Conservation (phyloP, 257 asterid species). For the Fraxinus pennsylvanica region DNA sequence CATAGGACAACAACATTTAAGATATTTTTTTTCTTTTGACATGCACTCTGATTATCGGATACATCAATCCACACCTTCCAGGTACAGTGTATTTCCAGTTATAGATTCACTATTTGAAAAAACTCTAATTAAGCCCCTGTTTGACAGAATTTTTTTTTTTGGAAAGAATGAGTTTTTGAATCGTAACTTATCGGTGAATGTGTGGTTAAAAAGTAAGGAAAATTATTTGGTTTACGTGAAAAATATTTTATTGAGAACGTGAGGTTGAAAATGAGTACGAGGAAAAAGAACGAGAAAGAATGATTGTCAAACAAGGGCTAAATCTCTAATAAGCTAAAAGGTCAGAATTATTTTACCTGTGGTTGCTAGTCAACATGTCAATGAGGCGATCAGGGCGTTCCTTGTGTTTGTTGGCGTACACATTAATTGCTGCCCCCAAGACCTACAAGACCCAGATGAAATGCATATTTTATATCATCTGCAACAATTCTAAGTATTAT, state of each 20-base stretch:
- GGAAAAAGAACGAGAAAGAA: too few relatives aligned
- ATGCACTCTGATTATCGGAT: conserved; percentile 1
- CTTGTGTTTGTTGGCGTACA: conserved; percentile 93
- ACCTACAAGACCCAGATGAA: conserved; percentile 50
- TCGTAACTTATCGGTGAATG: too few relatives aligned
- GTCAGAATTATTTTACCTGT: conserved; percentile 48
- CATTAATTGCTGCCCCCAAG: conserved; percentile 95
- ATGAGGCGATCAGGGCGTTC: conserved; percentile 99
- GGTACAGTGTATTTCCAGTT: conserved; percentile 11
- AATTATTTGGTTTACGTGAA: too few relatives aligned
- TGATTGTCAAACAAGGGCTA: too few relatives aligned
- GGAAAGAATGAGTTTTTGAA: too few relatives aligned
- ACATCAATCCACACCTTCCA: conserved; percentile 12
- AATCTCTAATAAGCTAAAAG: neutral
- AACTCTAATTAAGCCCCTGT: neutral
- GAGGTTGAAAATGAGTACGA: too few relatives aligned
- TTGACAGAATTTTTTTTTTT: too few relatives aligned
- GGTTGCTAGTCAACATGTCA: conserved; percentile 96
- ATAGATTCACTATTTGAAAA: neutral
- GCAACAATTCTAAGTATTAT: conserved; percentile 16
- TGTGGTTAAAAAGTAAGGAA: too few relatives aligned
- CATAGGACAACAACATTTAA: conserved; percentile 4
- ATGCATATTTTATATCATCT: neutral
- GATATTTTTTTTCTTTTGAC: conserved; percentile 4
- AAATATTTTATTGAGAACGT: too few relatives aligned